Evolutionary conservation across 1,284 basidiomycete species (phyloP), one percentile per base, ranked within the genome.

Genomic region (Phaffia rhodozyma): DNA sequence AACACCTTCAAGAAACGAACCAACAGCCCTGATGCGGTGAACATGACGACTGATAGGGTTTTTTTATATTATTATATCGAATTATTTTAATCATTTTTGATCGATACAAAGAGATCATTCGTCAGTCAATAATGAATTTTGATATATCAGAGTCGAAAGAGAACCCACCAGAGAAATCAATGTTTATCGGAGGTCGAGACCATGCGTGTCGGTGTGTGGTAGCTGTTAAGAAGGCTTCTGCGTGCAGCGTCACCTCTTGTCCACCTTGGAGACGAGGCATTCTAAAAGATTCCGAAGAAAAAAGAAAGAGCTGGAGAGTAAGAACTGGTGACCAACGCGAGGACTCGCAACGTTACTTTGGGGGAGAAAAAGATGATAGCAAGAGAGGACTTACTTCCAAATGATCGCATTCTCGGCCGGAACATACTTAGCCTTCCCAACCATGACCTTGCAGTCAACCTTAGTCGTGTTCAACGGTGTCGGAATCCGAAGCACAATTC

Each of bases 1-100:
- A 96, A 97, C 29, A 99, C 93, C 76, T 97, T 98, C 72, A 99
- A 77, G 81, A 97, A 99, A 56, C 94, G 84, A 21, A 99, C 96
- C 60, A 96, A 86, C 70, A 99, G 76, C 0, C 96, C 96, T 9
- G 92, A 97, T 5, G 93, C 83, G 0, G 94, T 97, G 76, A 97
- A 92, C 94, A 98, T 98, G 71, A 98, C 81, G 64, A 99, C 94
- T 78, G 92, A 85, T 29, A 4, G 32, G 4, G 6, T 7, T 43
- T 43, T 5, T 43, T 43, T 43, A 16, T 11, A 11, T 34, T 34
- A 5, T 34, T 34, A 34, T 5, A 34, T 34, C 9, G 5, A 34
- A 34, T 34, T 34, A 4, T 9, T 5, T 34, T 9, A 34, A 34
- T 34, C n/a, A n/a, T n/a, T n/a, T n/a, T n/a, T n/a, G n/a, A n/a